Evolutionary conservation across 805 yeast species (phyloP).

Genomic region (Monosporozyma yasuniensis): DNA sequence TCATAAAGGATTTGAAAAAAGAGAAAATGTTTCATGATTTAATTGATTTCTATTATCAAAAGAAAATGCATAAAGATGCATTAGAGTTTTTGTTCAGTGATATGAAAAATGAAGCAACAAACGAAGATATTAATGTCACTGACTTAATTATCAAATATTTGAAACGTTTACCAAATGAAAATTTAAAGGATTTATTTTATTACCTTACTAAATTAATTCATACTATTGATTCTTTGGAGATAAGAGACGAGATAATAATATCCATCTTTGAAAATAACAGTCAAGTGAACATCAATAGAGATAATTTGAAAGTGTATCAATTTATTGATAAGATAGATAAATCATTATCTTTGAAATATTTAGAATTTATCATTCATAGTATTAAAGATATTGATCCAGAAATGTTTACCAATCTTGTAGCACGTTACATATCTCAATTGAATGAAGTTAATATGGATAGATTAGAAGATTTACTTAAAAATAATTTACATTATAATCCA

Average conservation of each 20-base stretch:
- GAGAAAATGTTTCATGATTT: constrained; percentile 53
- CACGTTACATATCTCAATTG: constrained; percentile 35
- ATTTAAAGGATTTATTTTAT: constrained; percentile 47
- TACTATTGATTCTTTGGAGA: constrained; percentile 29
- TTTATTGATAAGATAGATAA: constrained; percentile 33
- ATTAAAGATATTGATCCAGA: constrained; percentile 31
- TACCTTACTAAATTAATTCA: constrained; percentile 40
- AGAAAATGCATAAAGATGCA: constrained; percentile 56
- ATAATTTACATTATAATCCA: constrained; percentile 34
- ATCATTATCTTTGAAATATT: constrained; percentile 36
- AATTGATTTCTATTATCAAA: constrained; percentile 66
- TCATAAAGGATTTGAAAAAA: constrained; percentile 42
- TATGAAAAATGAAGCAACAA: neutral
- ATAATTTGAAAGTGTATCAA: constrained; percentile 44
- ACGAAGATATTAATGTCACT: constrained; percentile 11
- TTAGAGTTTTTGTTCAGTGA: constrained; percentile 40
- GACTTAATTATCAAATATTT: constrained; percentile 52
- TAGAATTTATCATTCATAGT: constrained; percentile 40
- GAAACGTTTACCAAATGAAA: constrained; percentile 41
- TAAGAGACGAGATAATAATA: constrained; percentile 28
- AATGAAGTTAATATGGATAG: constrained; percentile 17
- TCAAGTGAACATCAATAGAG: constrained; percentile 48
- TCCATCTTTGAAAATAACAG: constrained; percentile 60
- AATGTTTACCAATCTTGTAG: constrained; percentile 38
- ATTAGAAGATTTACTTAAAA: constrained; percentile 30